A percentile compares a stretch with the other conserved stretches of the same genome.
Conservation (phyloP, 257 asterid species). For the Verbena officinalis region DNA sequence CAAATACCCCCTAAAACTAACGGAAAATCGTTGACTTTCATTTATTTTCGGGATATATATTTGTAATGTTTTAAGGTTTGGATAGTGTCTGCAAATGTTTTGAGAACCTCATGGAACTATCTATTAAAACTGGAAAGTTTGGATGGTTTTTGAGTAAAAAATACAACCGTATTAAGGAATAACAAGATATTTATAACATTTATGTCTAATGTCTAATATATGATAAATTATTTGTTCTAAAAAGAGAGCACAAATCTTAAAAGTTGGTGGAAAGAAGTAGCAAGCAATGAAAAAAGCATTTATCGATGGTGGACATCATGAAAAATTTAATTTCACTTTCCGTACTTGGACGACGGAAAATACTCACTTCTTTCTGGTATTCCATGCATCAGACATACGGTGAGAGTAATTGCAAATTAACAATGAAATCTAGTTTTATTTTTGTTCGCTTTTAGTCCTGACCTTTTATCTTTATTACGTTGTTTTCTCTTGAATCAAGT, state of each 20-base stretch:
- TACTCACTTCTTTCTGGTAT: neutral
- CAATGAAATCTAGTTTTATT: no score
- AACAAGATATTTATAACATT: neutral
- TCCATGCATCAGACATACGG: neutral
- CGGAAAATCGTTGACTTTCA: no score
- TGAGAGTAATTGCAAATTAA: neutral
- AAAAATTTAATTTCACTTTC: constrained; percentile 18
- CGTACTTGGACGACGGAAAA: constrained; percentile 13
- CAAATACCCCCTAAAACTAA: no score
- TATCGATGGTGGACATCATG: neutral
- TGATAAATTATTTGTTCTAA: constrained; percentile 11
- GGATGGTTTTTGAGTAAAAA: neutral
- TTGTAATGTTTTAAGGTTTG: no score
- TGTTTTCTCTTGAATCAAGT: no score
- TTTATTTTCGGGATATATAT: no score
- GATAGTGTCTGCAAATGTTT: neutral
- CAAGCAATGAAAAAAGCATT: neutral
- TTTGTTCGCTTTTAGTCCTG: no score
- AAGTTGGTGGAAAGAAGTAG: neutral
- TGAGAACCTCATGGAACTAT: no score
- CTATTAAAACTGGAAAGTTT: neutral
- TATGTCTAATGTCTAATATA: neutral
- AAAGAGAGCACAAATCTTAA: constrained; percentile 19
- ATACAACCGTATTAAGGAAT: neutral
- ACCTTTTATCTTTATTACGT: no score